phyloP scores from a whole-genome alignment of 129 eudicot species.

The Flaveria robusta region DNA sequence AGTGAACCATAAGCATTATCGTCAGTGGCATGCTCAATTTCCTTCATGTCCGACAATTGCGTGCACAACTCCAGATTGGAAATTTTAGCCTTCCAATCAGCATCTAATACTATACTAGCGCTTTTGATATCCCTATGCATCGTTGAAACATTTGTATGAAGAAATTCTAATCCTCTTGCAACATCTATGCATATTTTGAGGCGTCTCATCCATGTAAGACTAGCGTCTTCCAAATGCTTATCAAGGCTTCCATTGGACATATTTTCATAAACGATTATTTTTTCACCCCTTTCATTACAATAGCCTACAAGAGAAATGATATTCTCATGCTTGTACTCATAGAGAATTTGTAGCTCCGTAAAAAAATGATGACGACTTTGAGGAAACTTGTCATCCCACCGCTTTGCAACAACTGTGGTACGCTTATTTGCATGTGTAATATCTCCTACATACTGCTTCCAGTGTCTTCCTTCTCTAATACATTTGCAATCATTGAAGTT shows the following conservation, averaged over 20 bases:
- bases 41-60: too few species aligned
- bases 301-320: constrained; percentile 7
- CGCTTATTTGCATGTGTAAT: not conserved
- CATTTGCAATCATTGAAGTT: not conserved
- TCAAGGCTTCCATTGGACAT: not conserved
- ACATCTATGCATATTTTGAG: not conserved
- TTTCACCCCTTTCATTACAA: not conserved
- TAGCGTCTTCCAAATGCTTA: not conserved
- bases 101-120: not conserved
- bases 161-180: not conserved
- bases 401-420: not conserved
- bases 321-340: not conserved
- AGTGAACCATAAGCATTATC: not conserved
- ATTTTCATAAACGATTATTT: not conserved
- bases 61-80: not conserved
- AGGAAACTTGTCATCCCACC: not conserved
- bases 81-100: constrained; percentile 18
- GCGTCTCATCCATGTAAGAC: not conserved
- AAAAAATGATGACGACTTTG: not conserved
- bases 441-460: constrained; percentile 16
- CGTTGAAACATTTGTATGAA: not conserved
- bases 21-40: not conserved
- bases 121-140: constrained; percentile 7
- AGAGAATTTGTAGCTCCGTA: not conserved
- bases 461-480: not conserved